A percentile compares a stretch with the other conserved stretches of the same genome.
These are phyloP conservation scores for Casaregolazyma suthepensis DNA, from an alignment of 1,139 yeast species.

Conservation along the genomic window DNA sequence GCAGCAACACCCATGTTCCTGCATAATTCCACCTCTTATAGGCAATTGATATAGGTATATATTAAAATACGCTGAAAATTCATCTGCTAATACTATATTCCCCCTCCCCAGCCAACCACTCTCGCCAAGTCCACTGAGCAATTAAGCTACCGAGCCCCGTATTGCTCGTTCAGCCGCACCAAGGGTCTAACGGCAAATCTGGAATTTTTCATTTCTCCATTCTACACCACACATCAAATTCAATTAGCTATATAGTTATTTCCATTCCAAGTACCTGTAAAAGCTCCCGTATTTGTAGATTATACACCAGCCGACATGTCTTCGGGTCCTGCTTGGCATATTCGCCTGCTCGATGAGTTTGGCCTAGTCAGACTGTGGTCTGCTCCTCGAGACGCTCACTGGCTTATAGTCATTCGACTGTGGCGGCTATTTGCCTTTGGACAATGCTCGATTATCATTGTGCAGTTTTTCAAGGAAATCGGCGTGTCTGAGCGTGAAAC, in stretches of 20 bases:
- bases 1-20: no score
- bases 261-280: not conserved
- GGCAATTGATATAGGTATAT: no score
- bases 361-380: slow-evolving; percentile 21
- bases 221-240: not conserved
- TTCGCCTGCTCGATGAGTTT: slow-evolving; percentile 7
- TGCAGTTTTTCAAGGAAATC: slow-evolving; percentile 43
- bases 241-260: not conserved
- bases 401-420: slow-evolving; percentile 62
- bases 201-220: not conserved
- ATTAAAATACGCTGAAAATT: no score
- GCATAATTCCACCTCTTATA: no score
- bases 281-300: not conserved
- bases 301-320: not conserved
- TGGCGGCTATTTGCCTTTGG: slow-evolving; percentile 67
- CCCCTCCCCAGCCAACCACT: no score
- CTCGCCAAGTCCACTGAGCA: no score
- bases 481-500: slow-evolving; percentile 49
- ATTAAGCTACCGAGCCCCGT: not conserved
- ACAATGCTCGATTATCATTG: slow-evolving; percentile 64
- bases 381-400: slow-evolving; percentile 45
- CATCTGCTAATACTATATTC: no score
- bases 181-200: not conserved
- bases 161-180: not conserved
- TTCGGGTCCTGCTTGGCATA: not conserved